Conservation (phyloP, 352 stramenopile genomes). For the Phytophthora palmivora region DNA sequence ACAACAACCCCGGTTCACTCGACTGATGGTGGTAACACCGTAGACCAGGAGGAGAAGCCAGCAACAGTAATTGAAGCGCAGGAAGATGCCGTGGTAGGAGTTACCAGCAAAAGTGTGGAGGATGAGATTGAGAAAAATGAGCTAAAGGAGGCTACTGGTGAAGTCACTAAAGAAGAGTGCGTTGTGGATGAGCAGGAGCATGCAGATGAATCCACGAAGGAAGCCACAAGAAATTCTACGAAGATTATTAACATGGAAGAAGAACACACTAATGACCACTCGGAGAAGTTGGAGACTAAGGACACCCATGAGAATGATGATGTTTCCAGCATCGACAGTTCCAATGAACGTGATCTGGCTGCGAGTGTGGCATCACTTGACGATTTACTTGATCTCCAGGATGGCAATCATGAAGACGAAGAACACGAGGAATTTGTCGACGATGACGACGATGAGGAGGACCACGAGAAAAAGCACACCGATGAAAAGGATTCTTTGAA, state of each 20-base stretch:
- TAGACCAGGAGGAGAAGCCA: slow-evolving; percentile 15
- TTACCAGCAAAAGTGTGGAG: slow-evolving; percentile 4
- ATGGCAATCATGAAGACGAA: slow-evolving; percentile 26
- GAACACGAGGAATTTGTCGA: slow-evolving; percentile 38
- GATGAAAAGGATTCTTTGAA: slow-evolving; percentile 27
- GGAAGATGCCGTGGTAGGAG: slow-evolving; percentile 10
- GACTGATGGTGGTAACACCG: slow-evolving; percentile 23
- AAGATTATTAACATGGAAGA: slow-evolving; percentile 10
- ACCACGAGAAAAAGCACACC: slow-evolving; percentile 2
- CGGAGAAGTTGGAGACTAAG: not conserved
- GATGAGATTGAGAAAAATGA: slow-evolving; percentile 11
- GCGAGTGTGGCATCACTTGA: slow-evolving; percentile 40
- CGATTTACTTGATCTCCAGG: slow-evolving; percentile 38
- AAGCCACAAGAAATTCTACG: not conserved
- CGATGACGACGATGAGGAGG: slow-evolving; percentile 26
- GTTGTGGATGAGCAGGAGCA: slow-evolving; percentile 7
- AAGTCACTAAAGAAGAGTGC: not conserved
- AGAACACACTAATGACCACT: slow-evolving; percentile 12
- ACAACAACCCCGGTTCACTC: slow-evolving; percentile 30
- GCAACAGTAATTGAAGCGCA: not conserved
- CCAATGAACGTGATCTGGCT: slow-evolving; percentile 38
- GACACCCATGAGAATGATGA: slow-evolving; percentile 23
- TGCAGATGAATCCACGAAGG: not conserved
- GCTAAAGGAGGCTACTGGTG: slow-evolving; percentile 4
- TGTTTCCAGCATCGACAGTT: slow-evolving; percentile 24